Evolutionary conservation across 352 stramenopile genomes (phyloP).

Genomic region (Phytophthora vignae): DNA sequence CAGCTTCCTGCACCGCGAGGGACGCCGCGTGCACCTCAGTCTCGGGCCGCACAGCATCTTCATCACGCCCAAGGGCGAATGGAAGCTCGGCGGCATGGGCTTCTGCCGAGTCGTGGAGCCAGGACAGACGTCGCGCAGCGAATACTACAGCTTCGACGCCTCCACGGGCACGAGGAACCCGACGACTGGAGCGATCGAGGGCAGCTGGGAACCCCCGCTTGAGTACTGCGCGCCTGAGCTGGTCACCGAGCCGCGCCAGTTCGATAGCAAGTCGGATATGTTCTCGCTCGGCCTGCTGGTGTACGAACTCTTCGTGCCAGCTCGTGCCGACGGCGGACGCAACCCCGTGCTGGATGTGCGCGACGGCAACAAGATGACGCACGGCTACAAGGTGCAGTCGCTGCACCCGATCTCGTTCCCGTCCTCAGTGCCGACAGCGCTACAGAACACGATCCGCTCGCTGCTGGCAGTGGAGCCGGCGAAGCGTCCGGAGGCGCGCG

Average conservation of each 20-base stretch:
- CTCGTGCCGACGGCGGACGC: constrained; percentile 78
- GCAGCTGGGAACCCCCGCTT: constrained; percentile 83
- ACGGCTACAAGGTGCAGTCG: constrained; percentile 91
- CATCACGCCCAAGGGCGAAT: constrained; percentile 92
- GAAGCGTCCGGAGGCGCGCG: constrained; percentile 72
- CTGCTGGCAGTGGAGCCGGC: constrained; percentile 69
- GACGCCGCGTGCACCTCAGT: constrained; percentile 87
- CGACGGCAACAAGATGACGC: constrained; percentile 91
- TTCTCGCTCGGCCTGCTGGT: constrained; percentile 87
- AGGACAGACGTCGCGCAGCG: constrained; percentile 80
- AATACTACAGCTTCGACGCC: constrained; percentile 79
- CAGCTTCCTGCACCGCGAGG: constrained; percentile 92
- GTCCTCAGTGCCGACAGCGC: constrained; percentile 70
- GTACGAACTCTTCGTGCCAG: constrained; percentile 87
- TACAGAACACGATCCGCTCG: constrained; percentile 88
- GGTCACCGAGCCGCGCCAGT: constrained; percentile 84
- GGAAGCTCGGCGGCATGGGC: constrained; percentile 92
- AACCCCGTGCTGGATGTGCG: constrained; percentile 84
- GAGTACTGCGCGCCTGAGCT: constrained; percentile 89
- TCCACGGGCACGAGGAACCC: constrained; percentile 66
- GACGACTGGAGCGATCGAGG: constrained; percentile 60
- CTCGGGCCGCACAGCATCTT: constrained; percentile 90
- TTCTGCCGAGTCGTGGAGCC: constrained; percentile 89
- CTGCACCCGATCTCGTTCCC: constrained; percentile 89
- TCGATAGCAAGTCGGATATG: constrained; percentile 85